A percentile compares a stretch with the other conserved stretches of the same genome.
These are phyloP conservation scores for Aspergillus fumigatiaffinis DNA, from an alignment of 2,329 filamentous ascomycete genomes.

Conservation along the genomic window DNA sequence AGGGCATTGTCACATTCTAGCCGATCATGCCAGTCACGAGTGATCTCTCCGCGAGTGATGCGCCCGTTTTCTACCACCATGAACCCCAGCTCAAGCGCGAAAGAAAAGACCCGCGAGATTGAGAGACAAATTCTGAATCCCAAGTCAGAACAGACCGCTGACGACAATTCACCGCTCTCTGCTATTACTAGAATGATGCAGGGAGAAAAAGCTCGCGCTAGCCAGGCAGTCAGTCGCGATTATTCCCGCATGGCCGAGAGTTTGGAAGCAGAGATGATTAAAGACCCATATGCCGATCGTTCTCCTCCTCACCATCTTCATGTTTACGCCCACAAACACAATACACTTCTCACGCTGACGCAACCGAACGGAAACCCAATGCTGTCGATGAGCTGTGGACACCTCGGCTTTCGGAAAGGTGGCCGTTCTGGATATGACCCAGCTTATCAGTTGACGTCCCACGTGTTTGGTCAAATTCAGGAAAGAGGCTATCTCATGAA, in stretches of 20 bases:
- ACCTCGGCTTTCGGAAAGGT: slow-evolving; percentile 86
- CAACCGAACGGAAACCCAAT: slow-evolving; percentile 75
- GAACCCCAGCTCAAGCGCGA: slow-evolving; percentile 15
- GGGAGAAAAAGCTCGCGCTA: slow-evolving; percentile 18
- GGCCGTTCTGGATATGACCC: slow-evolving; percentile 82
- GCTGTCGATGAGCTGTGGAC: slow-evolving; percentile 75
- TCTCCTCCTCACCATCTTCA: slow-evolving; percentile 73
- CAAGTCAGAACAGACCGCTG: slow-evolving; percentile 12
- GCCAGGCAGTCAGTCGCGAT: slow-evolving; percentile 21
- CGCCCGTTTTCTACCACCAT: slow-evolving; percentile 34
- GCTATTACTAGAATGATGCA: slow-evolving; percentile 31
- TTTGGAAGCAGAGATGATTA: slow-evolving; percentile 33
- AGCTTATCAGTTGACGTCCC: slow-evolving; percentile 82
- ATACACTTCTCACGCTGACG: slow-evolving; percentile 88
- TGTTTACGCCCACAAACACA: slow-evolving; percentile 84
- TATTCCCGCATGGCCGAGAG: slow-evolving; percentile 31
- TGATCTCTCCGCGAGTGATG: slow-evolving; percentile 17
- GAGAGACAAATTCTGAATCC: slow-evolving; percentile 28
- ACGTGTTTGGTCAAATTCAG: slow-evolving; percentile 77
- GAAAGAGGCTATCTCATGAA: slow-evolving; percentile 73
- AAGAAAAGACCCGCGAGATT: slow-evolving; percentile 19
- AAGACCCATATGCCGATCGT: slow-evolving; percentile 33
- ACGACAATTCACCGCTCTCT: slow-evolving; percentile 23
- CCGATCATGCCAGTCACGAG: slow-evolving; percentile 23
- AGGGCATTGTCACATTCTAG: slow-evolving; percentile 30